Evolutionary conservation across 139 green algal species (phyloP), one percentile per base, ranked within the genome.

Genomic region (Deuterostichococcus epilithicus): DNA sequence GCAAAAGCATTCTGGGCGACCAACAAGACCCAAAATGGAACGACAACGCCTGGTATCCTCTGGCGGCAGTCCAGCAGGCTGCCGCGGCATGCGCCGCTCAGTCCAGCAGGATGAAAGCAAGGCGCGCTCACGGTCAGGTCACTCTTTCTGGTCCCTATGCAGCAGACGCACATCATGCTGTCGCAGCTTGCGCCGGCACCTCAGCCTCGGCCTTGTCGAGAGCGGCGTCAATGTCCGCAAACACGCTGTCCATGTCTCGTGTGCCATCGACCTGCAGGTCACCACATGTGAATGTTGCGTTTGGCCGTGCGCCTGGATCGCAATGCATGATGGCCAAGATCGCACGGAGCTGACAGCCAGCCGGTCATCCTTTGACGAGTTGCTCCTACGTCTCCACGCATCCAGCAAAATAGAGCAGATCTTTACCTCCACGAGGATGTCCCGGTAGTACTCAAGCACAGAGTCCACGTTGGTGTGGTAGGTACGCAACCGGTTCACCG

Each of bases 381-480:
- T 74, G 47, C 6, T 44, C 13, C 32, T 78, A 26, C 25, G 13
- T 22, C 52, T 30, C 47, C 42, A 80, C 22, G 32, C n/a, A 59
- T 4, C 28, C 38, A 68, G 3, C 32, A 4, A 69, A 8, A 37
- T 6, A 77, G 37, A 5, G 0, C 3, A 25, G 38, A 18, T 26
- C 73, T 80, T 67, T 68, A 96, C 91, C 84, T 93, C 77, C 26
- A 92, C 86, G 22, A 89, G 74, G 58, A 88, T 68, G 42, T 91
- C 82, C 58, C 86, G 86, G 85, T 97, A 97, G 88, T 92, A 94
- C 18, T 84, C 86, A 0, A 95, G 39, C 6, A 97, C 91, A 6
- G 87, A 84, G n/a, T 92, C 84, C 23, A 97, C 86, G 72, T 97
- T 96, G 44, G 71, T 74, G 76, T 94, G 86, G 82, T 97, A 89